Percentiles rank a stretch among this genome's conserved stretches.
These are phyloP conservation scores for Plasmodium gonderi DNA, from an alignment of 169 alveolate genomes.

Conservation along the genomic window DNA sequence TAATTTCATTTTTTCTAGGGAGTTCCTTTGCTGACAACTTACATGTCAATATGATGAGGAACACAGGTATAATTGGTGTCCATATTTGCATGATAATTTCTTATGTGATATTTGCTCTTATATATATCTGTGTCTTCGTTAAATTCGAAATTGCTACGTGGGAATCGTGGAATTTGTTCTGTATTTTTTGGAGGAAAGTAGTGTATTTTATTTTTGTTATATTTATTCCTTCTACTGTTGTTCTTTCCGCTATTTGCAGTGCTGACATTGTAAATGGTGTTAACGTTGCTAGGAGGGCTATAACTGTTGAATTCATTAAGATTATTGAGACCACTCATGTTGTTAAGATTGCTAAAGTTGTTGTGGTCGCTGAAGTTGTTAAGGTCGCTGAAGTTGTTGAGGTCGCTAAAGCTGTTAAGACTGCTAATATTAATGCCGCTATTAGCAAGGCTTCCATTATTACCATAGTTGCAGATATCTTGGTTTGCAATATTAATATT, in stretches of 20 bases:
- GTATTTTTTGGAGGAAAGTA: conserved; percentile 30
- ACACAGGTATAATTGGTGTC: conserved; percentile 22
- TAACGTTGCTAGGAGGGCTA: background rate
- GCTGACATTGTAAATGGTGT: background rate
- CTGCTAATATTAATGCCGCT: background rate
- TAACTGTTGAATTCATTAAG: background rate
- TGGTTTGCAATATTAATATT: background rate
- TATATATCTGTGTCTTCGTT: conserved; percentile 47
- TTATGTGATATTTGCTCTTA: conserved; percentile 30
- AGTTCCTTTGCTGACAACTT: background rate
- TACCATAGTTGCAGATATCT: background rate
- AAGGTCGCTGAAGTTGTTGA: background rate
- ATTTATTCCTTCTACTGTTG: conserved; percentile 20
- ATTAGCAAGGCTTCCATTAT: no score
- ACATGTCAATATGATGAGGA: conserved; percentile 38
- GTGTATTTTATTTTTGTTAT: conserved; percentile 26
- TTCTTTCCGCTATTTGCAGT: background rate
- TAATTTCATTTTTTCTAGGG: background rate
- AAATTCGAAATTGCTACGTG: conserved; percentile 31
- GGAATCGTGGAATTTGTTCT: background rate
- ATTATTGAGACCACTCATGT: background rate
- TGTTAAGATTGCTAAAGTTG: background rate
- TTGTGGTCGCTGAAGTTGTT: background rate
- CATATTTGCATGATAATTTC: conserved; percentile 8
- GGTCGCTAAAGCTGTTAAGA: background rate